Evolutionary conservation across 768 basidiomycete species (phyloP).

Genomic region (Ramaria rubella): DNA sequence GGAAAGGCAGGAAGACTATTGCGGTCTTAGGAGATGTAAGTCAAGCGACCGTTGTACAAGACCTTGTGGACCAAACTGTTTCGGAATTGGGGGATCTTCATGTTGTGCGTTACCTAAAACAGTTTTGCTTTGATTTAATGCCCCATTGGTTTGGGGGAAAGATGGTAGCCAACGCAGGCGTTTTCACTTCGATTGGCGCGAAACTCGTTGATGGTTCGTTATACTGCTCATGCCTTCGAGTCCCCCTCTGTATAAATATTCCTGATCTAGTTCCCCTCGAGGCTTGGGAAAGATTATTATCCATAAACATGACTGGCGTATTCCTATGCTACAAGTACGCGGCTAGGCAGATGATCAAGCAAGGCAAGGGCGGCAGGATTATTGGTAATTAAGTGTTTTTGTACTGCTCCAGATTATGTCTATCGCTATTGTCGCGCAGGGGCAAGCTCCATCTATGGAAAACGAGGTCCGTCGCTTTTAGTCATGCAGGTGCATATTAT

Average conservation of each 20-base stretch:
- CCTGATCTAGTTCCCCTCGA: constrained; percentile 23
- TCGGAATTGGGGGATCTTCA: constrained; percentile 37
- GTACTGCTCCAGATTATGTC: neutral
- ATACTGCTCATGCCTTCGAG: neutral
- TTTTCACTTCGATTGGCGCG: constrained; percentile 4
- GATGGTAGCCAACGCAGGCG: constrained; percentile 3
- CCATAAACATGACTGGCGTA: constrained; percentile 50
- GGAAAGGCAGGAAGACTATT: constrained; percentile 18
- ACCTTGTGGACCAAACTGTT: constrained; percentile 28
- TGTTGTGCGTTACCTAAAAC: constrained; percentile 30
- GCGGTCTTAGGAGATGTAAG: constrained; percentile 35
- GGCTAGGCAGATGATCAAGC: constrained; percentile 51
- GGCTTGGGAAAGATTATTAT: constrained; percentile 36
- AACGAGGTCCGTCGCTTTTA: constrained; percentile 15
- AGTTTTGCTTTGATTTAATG: neutral
- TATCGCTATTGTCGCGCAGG: constrained; percentile 12
- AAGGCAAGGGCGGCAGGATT: constrained; percentile 48
- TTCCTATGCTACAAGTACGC: constrained; percentile 63
- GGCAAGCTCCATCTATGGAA: constrained; percentile 34
- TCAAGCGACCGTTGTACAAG: constrained; percentile 35
- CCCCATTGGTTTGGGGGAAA: neutral
- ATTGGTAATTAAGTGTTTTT: constrained; percentile 32
- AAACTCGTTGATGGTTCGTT: neutral
- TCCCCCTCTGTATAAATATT: neutral
- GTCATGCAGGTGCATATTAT: neutral